Evolutionary conservation across 257 asterid genomes (phyloP).

Genomic region (Forsythia viridissima): DNA sequence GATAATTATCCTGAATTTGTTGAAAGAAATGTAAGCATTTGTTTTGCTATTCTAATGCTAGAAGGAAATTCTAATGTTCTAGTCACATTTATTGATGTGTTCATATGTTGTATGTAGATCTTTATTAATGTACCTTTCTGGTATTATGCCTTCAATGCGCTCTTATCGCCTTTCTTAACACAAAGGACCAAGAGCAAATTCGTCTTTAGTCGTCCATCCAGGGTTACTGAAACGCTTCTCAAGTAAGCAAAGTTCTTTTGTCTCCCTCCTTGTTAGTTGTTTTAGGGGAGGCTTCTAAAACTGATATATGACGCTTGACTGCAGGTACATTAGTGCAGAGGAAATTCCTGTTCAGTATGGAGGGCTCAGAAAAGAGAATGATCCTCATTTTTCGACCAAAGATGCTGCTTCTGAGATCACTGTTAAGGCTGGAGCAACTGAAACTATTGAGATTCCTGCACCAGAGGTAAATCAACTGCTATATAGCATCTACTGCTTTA

Average conservation of each 20-base stretch:
- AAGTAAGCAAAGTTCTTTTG: slow-evolving; percentile 36
- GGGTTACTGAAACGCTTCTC: slow-evolving; percentile 58
- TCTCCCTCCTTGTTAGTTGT: background rate
- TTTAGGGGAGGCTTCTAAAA: background rate
- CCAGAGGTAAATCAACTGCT: slow-evolving; percentile 34
- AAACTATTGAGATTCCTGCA: slow-evolving; percentile 49
- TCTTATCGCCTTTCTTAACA: slow-evolving; percentile 57
- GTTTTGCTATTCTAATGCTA: background rate
- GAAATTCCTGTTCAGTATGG: slow-evolving; percentile 52
- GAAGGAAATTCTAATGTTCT: background rate
- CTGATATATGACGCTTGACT: background rate
- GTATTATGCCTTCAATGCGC: slow-evolving; percentile 65
- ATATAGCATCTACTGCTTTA: background rate
- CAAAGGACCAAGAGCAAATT: slow-evolving; percentile 63
- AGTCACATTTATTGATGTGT: background rate
- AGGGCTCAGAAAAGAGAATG: slow-evolving; percentile 52
- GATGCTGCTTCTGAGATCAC: slow-evolving; percentile 44
- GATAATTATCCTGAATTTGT: slow-evolving; percentile 75
- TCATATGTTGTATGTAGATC: slow-evolving; percentile 35
- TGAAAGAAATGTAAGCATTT: slow-evolving; percentile 47
- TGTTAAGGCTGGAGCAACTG: slow-evolving; percentile 46
- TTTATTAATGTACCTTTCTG: slow-evolving; percentile 72
- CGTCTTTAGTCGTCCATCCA: slow-evolving; percentile 54
- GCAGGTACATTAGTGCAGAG: slow-evolving; percentile 54
- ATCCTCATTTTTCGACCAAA: slow-evolving; percentile 46